Percentiles rank a stretch among this genome's conserved stretches.
Evolutionary conservation across 129 eudicot species (phyloP).

Genomic region (Flaveria ramosissima): DNA sequence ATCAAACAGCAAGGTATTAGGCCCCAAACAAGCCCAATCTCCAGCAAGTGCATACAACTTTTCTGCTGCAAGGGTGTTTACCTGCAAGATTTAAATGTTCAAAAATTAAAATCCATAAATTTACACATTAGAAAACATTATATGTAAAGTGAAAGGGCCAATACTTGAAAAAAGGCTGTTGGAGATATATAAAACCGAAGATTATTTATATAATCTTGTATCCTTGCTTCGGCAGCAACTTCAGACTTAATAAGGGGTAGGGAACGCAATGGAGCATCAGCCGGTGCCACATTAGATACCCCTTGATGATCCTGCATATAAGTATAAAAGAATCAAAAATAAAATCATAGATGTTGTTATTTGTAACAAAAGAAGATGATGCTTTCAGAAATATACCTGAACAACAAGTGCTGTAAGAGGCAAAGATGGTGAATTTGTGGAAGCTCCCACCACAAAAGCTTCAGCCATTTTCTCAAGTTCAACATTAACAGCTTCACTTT

Average conservation of each 20-base stretch:
- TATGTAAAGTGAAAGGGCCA: neutral
- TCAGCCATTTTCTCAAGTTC: conserved; percentile 74
- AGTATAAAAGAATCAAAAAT: neutral
- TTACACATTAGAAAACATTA: neutral
- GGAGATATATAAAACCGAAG: conserved; percentile 85
- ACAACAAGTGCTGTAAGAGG: conserved; percentile 72
- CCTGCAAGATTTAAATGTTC: conserved; percentile 48
- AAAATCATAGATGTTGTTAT: neutral
- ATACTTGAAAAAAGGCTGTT: conserved; percentile 93
- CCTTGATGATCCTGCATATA: conserved; percentile 80
- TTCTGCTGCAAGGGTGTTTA: conserved; percentile 96
- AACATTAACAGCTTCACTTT: conserved; percentile 48
- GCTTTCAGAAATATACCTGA: conserved; percentile 51
- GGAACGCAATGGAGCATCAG: conserved; percentile 86
- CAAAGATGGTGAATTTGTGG: conserved; percentile 61
- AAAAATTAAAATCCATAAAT: neutral
- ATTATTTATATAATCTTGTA: conserved; percentile 81
- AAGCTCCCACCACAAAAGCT: conserved; percentile 61
- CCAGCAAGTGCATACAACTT: conserved; percentile 90
- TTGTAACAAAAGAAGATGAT: neutral
- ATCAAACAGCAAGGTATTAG: conserved; percentile 91
- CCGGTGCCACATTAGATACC: conserved; percentile 89
- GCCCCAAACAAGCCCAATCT: conserved; percentile 93
- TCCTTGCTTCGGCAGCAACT: conserved; percentile 60
- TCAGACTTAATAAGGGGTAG: conserved; percentile 42